These are phyloP conservation scores for barley (Hordeum vulgare) DNA, from an alignment of 176 grass and related monocot species.

Conservation along the genomic window MorexV3_pseudomolecules_assembly NC_058522.1:381890977-381891476, in stretches of 20 bases:
- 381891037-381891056: constrained; percentile 77
- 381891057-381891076: constrained; percentile 62
- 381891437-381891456: neutral
- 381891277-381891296: neutral
- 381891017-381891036: constrained; percentile 88
- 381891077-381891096: constrained; percentile 81
- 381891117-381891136: constrained; percentile 91
- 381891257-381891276: neutral
- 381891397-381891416: neutral
- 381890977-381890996: constrained; percentile 44
- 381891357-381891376: neutral
- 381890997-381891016: constrained; percentile 69
- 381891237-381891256: neutral
- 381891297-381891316: neutral
- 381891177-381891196: neutral
- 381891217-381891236: neutral
- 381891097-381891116: constrained; percentile 98
- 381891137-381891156: constrained; percentile 11
- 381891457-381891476: neutral
- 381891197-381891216: neutral
- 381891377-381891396: neutral
- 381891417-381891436: neutral
- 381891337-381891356: neutral
- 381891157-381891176: neutral
- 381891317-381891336: neutral